Evolutionary conservation across 164 flowering plant species (phyloP).

Genomic region (Stephania japonica): DNA sequence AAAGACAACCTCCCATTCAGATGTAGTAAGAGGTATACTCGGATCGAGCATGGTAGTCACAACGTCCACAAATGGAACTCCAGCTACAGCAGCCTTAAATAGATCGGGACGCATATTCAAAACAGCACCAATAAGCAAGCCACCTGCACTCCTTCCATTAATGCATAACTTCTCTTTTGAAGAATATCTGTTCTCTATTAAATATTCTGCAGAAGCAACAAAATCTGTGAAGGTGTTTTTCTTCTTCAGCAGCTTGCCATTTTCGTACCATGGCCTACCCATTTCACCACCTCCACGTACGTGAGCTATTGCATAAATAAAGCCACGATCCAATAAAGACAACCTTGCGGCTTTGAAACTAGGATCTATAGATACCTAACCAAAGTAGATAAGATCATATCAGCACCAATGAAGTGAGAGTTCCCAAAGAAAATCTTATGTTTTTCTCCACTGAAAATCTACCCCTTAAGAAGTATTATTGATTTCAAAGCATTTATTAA

Average conservation of each 20-base stretch:
- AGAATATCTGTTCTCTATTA: conserved; percentile 61
- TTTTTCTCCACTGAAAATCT: too few species aligned
- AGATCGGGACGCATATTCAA: conserved; percentile 94
- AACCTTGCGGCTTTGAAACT: conserved; percentile 62
- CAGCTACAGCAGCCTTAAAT: conserved; percentile 77
- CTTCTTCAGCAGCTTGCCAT: conserved; percentile 86
- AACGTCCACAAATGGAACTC: conserved; percentile 95
- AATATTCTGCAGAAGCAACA: conserved; percentile 67
- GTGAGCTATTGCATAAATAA: conserved; percentile 79
- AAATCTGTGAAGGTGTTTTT: conserved; percentile 90
- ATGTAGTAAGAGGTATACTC: conserved; percentile 30
- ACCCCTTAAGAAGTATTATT: too few species aligned
- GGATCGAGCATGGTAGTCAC: conserved; percentile 88
- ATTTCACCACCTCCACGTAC: conserved; percentile 98
- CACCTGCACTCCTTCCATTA: conserved; percentile 93
- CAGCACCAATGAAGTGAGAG: not conserved
- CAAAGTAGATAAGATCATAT: not conserved
- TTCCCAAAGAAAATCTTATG: not conserved
- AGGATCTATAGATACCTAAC: conserved; percentile 72
- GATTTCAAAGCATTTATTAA: too few species aligned
- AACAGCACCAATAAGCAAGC: conserved; percentile 88
- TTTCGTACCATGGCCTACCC: conserved; percentile 97
- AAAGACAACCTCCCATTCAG: conserved; percentile 30
- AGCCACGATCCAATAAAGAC: conserved; percentile 82
- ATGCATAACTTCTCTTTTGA: conserved; percentile 82